Base-by-base conservation (phyloP, 192 early-diverging fungal genomes). In the Phycomyces nitens region DNA sequence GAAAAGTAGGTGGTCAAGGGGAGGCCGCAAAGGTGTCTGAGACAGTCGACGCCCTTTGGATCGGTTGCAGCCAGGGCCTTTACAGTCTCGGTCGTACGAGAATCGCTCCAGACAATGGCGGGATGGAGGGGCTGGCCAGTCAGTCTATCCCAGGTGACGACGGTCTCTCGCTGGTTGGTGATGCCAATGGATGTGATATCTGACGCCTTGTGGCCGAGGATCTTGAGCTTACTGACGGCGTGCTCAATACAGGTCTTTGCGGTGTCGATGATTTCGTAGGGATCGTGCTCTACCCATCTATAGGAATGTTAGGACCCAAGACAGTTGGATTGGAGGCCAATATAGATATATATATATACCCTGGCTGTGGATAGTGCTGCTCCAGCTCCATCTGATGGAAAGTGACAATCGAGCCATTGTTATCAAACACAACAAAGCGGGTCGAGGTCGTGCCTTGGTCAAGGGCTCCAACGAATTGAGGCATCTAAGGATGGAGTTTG, bases 391-490 rank as follows among this genome's bases (percentile, higher is more conserved):
- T 59, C 75, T 95, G 94, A 75, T 90, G 87, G 29, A 77, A 80
- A 21, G 84, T 76, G 16, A 94, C 86, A 18, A 94, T 76, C 52
- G 72, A 62, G 39, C 91, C 93, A 14, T 77, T 74, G 54, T 78
- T 65, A 70, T 94, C 86, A 72, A 98, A 96, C 64, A 98, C 84
- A 34, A 98, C 87, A 75, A 98, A 95, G 24, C 95, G 87, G 27
- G 95, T 86, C 49, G 89, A 91, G 23, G 89, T 87, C 14, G 95
- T 98, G 64, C 95, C 95, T 79, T 98, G 92, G 83, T 98, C 95
- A 64, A 98, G 93, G 65, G 94, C 80, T 40, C 89, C 94, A 39
- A 92, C 68, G 71, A 84, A 90, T 53, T 60, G 54, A 21, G 77
- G 80, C 82, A 80, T 80, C 12, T 20, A 66, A 44, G 42, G 40